Evolutionary conservation across 1,139 yeast species (phyloP).

Genomic region (Yamadazyma conglobata): DNA sequence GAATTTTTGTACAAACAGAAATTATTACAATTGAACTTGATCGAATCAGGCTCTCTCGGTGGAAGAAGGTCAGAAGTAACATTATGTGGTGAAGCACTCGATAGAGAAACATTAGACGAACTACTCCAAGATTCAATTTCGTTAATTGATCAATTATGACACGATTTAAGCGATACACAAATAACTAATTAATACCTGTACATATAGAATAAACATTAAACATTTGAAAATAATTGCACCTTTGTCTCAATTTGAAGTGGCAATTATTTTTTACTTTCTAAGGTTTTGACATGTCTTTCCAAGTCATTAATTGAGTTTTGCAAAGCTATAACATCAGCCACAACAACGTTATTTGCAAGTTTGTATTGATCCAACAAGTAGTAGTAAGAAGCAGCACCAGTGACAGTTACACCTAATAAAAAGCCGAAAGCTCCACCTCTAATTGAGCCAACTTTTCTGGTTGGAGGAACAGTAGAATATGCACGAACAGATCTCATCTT

Average conservation of each 20-base stretch:
- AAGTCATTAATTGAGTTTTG: conserved; percentile 65
- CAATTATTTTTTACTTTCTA: conserved; percentile 43
- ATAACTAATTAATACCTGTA: conserved; percentile 4
- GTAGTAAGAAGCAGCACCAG: conserved; percentile 76
- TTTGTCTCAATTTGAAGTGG: too few relatives aligned
- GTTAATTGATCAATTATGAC: conserved; percentile 22
- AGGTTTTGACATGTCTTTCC: conserved; percentile 59
- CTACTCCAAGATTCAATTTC: conserved; percentile 27
- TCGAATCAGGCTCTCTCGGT: conserved; percentile 57
- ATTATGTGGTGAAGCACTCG: conserved; percentile 37
- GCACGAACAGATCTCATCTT: conserved; percentile 22
- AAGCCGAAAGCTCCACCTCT: conserved; percentile 75
- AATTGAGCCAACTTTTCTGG: conserved; percentile 52
- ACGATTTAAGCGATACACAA: too few relatives aligned
- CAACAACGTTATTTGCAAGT: conserved; percentile 64
- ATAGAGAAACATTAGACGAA: conserved; percentile 21
- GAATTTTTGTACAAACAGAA: conserved; percentile 34
- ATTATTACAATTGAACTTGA: conserved; percentile 42
- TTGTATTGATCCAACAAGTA: conserved; percentile 78
- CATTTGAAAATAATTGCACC: neutral
- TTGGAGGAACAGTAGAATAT: conserved; percentile 24
- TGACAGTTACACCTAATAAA: conserved; percentile 67
- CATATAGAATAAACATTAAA: conserved; percentile 2
- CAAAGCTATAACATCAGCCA: conserved; percentile 70
- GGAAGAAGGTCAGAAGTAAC: conserved; percentile 50